Evolutionary conservation across 331 rosid species (phyloP), one percentile per base, ranked within the genome.

Genomic region (Cydonia oblonga): DNA sequence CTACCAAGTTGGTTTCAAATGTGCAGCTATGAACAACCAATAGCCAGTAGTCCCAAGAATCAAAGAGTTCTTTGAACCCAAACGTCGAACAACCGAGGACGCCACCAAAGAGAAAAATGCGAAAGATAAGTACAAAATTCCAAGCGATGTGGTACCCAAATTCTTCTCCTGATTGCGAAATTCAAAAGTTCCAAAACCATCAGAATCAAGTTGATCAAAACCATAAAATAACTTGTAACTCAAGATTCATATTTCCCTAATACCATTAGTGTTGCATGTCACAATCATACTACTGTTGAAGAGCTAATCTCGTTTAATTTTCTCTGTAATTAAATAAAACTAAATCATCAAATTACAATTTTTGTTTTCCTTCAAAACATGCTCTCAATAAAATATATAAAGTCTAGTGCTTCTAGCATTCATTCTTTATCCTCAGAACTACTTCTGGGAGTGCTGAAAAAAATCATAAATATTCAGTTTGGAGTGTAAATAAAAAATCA

Each of bases 61-160:
- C 83, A 91, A 83, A 79, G 98, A 89, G 54, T 80, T 87, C 86
- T 93, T 93, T 20, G 97, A 81, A 42, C 98, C 92, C 33, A 93
- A 81, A 14, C 78, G 15, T 73, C 96, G 84, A 69, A 93, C 96
- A 63, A 93, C 91, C 66, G 84, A 59, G 56, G 97, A 91, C 75
- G 96, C 96, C 62, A 93, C 71, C 64, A 93, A 42, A n/a, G 96
- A 86, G 91, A 88, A 93, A 80, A 86, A 74, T 3, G 91, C 87
- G 81, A 93, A 93, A 5, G 97, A 91, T 62, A 84, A 30, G 75
- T 91, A 93, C 72, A 93, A 73, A 68, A 89, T 87, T 74, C 42
- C 98, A 25, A 93, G 95, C 6, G 96, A 88, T 20, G 80, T 89
- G 20, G 97, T 89, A 1, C 98, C 97, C 83, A 93, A 83, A 74